Base-by-base conservation (phyloP, 2,329 filamentous ascomycete genomes). In the Alternaria sp. region DNA sequence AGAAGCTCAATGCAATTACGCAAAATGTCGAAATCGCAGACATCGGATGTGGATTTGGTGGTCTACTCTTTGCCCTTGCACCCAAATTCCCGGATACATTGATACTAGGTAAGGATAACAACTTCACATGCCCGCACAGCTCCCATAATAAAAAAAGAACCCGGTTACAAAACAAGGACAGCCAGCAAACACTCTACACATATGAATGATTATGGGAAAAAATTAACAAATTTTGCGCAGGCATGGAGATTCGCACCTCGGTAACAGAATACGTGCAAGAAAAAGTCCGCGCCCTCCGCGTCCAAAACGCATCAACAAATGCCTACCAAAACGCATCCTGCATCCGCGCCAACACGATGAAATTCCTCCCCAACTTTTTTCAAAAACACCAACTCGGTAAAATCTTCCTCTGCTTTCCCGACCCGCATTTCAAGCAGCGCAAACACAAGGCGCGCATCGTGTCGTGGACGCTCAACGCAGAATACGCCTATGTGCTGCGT, bases 361-460 rank as follows among this genome's bases (percentile, higher is more conserved):
- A 99, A 78, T 99, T 98, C 79, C 84, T 99, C n/a, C 94, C 96
- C 63, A 98, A 99, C 76, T 97, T 97, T 84, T 98, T 99, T 84
- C 83, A 81, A 55, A 91, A 89, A 72, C 84, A 81, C 14, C 94
- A 97, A 76, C 87, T 99, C 14, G 87, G 86, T 64, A 96, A 96
- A 76, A 92, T 98, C 75, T 99, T 99, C 79, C 91, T 99, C 71
- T 99, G 95, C 83, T 99, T 99, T 76, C 95, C 95, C 0, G 95
- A 99, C 74, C 95, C 95, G 60, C 95, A 99, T 80, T 99, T 99
- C 84, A 99, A 99, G 81, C 88, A 92, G 12, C 87, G 94, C 64
- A 99, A 99, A 80, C 95, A 98, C 83, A 99, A 99, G 81, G 94
- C 94, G 39, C 86, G 95, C 39, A 99, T 99, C 70, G 92, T 99